These are phyloP conservation scores for Lachancea waltii DNA, from an alignment of 805 yeast species.

Conservation along the genomic window DNA sequence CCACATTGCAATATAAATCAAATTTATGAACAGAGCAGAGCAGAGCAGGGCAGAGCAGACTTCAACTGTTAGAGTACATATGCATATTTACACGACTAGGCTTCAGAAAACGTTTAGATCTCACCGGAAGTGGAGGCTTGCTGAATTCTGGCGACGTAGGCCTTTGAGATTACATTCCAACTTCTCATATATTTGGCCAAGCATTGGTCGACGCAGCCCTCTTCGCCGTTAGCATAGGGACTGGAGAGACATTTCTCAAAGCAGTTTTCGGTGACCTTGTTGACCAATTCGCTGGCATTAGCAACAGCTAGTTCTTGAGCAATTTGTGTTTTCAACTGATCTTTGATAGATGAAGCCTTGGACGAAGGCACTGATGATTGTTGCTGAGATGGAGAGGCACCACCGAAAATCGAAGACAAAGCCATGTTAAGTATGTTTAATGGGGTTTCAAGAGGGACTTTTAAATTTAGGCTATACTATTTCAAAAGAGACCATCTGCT, in stretches of 20 bases:
- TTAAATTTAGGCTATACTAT: too few species aligned
- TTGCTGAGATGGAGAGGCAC: constrained; percentile 24
- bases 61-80: constrained; percentile 4
- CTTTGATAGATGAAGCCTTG: constrained; percentile 43
- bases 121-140: constrained; percentile 37
- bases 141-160: constrained; percentile 72
- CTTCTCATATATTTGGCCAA: constrained; percentile 82
- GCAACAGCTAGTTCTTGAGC: constrained; percentile 84
- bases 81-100: constrained; percentile 2
- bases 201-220: constrained; percentile 68
- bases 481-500: too few species aligned
- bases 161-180: constrained; percentile 78
- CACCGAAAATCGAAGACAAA: constrained; percentile 29
- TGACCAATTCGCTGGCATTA: constrained; percentile 81
- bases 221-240: constrained; percentile 56
- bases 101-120: constrained; percentile 14
- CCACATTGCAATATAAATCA: neutral
- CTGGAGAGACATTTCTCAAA: constrained; percentile 66
- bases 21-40: too few species aligned
- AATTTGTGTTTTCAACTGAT: constrained; percentile 61
- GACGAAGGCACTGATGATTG: constrained; percentile 14
- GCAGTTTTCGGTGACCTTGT: constrained; percentile 80
- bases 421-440: constrained; percentile 16
- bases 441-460: neutral
- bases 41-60: neutral